Evolutionary conservation across 208 protist genomes (phyloP), one percentile per base, ranked within the genome.

Genomic region (Acanthamoeba sp.): DNA sequence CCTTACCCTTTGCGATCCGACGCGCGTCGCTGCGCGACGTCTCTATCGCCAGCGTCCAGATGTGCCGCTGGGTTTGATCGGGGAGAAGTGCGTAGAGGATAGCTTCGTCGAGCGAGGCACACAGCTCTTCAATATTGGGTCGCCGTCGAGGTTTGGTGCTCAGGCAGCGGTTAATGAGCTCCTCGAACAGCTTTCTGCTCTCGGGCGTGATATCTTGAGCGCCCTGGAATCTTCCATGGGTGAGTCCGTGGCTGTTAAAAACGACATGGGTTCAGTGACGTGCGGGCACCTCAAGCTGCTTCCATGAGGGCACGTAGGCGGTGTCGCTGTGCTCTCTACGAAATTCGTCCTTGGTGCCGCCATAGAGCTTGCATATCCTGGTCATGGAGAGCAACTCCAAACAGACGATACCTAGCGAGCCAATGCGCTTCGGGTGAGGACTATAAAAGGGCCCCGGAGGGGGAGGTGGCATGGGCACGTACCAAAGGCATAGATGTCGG

Each of bases 401-500:
- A 16, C 48, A 91, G 1, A 91, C n/a, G 29, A 91, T 38, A 16
- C 84, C 82, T 89, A 45, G 12, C 10, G 18, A 45, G 9, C 27
- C 34, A 4, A 48, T 80, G 69, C n/a, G n/a, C n/a, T n/a, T n/a
- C n/a, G n/a, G n/a, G n/a, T n/a, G n/a, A n/a, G n/a, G n/a, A n/a
- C n/a, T n/a, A n/a, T n/a, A n/a, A n/a, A n/a, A n/a, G n/a, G n/a
- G n/a, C n/a, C n/a, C n/a, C n/a, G n/a, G n/a, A n/a, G 38, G 9
- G n/a, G 42, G 69, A 45, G 24, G 29, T 80, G 69, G 34, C 34
- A 4, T 29, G 42, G 27, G 36, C 24, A 34, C 32, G 55, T 62
- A 89, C 82, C 84, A 40, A 91, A 91, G 14, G 55, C 40, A 24
- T 69, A 91, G 22, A 91, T 34, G 84, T 91, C 84, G 27, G 84